Evolutionary conservation across 176 grass and related monocot species (phyloP), one percentile per base, ranked within the genome.

Genomic region (Thalia dealbata): DNA sequence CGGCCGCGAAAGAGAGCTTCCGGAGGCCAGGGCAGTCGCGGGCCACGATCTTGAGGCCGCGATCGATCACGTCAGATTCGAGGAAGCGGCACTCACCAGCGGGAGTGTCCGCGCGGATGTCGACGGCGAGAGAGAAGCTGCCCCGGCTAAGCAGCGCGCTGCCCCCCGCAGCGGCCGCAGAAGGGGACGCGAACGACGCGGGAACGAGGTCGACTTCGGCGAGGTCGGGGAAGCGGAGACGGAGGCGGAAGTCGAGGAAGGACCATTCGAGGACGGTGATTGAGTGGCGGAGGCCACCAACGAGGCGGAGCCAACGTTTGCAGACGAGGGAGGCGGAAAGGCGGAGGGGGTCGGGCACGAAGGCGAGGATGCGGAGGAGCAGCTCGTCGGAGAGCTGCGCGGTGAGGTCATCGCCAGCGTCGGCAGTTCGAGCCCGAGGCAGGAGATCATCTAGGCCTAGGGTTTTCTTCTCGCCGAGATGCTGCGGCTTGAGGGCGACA

Each of bases 141-240:
- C 52, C 81, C 72, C 85, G 82, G 60, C 82, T 86, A 64, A 97
- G 95, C 50, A 97, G 68, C 27, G 78, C 78, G 50, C 61, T 24
- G 50, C 78, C 76, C 19, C 27, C n/a, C 50, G 50, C 54, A 9
- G 52, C 68, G 11, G 56, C 68, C 10, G 76, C 78, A 18, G 75
- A 68, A 22, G 65, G 35, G 35, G 38, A 83, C 67, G 80, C 75
- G 70, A 97, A 82, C 46, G 89, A 92, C 0, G 89, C 87, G 16
- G 81, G 90, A 82, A 97, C 82, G 50, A 97, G 81, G 75, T 97
- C 90, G 79, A 97, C 78, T 56, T 88, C 79, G 9, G 87, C 79
- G 28, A 97, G 83, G 48, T 92, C 50, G 8, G 85, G 76, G 78
- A 97, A 93, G 70, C 90, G 90, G 87, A 78, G 45, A 7, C 76